These are phyloP conservation scores for Cordia subcordata DNA, from an alignment of 257 asterid species.

Conservation along the genomic window DNA sequence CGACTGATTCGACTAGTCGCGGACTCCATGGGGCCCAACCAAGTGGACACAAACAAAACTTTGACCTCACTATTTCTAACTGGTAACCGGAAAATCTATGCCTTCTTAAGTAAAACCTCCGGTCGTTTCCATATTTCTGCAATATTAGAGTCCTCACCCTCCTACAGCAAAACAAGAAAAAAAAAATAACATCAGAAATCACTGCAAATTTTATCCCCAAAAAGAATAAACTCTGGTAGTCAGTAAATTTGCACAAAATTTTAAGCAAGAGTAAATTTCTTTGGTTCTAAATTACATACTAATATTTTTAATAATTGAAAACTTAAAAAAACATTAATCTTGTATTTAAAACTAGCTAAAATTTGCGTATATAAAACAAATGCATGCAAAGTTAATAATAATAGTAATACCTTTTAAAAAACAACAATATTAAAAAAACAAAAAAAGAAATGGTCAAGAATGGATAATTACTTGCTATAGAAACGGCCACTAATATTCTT, in stretches of 20 bases:
- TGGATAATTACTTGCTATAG: conserved; percentile 54
- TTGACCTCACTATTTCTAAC: conserved; percentile 71
- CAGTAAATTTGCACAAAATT: background rate
- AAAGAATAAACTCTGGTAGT: background rate
- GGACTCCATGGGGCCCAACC: conserved; percentile 99
- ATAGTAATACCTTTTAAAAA: too few species aligned
- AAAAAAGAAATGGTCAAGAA: background rate
- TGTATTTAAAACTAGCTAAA: too few species aligned
- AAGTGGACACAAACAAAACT: conserved; percentile 71
- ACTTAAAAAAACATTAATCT: too few species aligned
- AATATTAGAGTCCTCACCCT: conserved; percentile 62
- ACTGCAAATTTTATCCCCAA: background rate
- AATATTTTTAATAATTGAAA: too few species aligned
- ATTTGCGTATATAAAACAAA: too few species aligned
- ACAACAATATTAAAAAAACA: too few species aligned
- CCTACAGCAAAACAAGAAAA: conserved; percentile 18
- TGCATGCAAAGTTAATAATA: too few species aligned
- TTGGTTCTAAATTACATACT: too few species aligned
- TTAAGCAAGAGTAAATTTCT: too few species aligned
- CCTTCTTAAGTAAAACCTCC: conserved; percentile 57
- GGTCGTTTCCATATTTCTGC: conserved; percentile 53
- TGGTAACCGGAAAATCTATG: conserved; percentile 70
- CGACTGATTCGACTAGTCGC: conserved; percentile 79
- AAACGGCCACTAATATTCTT: conserved; percentile 88
- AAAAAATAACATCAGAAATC: background rate